phyloP scores from a whole-genome alignment of 164 flowering plant species.

The Liquidambar formosana region DNA sequence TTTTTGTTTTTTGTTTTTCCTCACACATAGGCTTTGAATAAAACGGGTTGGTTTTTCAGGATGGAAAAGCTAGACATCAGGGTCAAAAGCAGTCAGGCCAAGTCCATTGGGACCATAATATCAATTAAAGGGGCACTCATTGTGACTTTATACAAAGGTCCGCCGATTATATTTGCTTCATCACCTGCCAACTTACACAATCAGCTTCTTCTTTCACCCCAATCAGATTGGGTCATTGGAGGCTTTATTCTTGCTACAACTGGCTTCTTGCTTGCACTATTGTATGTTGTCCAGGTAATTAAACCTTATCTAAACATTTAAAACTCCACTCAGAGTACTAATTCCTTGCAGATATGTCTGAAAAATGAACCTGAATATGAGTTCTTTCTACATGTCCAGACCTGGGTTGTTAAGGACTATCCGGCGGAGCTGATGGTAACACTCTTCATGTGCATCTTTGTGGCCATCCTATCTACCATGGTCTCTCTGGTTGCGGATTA shows the following conservation, averaged over 20 bases:
- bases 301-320: no score
- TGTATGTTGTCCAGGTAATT: conserved; percentile 35
- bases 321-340: no score
- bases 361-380: no score
- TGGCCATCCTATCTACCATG: conserved; percentile 18
- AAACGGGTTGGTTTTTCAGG: conserved; percentile 12
- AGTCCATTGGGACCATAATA: conserved; percentile 22
- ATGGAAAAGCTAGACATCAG: conserved; percentile 16
- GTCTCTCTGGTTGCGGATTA: conserved; percentile 18
- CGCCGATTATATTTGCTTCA: conserved; percentile 5
- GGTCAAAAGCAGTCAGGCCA: conserved; percentile 20
- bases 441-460: conserved; percentile 16
- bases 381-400: conserved; percentile 13
- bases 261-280: conserved; percentile 12
- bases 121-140: conserved; percentile 22
- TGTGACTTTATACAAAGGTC: conserved; percentile 27
- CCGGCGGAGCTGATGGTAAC: conserved; percentile 24
- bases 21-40: no score
- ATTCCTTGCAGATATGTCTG: no score
- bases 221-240: conserved; percentile 37
- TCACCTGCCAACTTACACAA: background rate
- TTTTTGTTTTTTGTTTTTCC: no score
- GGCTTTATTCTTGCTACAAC: conserved; percentile 29
- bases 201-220: conserved; percentile 15
- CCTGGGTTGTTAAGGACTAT: conserved; percentile 16